A percentile compares a stretch with the other conserved stretches of the same genome.
Evolutionary conservation across 306 rosid genomes (phyloP).

Genomic region (Vigna reflexopilosa): DNA sequence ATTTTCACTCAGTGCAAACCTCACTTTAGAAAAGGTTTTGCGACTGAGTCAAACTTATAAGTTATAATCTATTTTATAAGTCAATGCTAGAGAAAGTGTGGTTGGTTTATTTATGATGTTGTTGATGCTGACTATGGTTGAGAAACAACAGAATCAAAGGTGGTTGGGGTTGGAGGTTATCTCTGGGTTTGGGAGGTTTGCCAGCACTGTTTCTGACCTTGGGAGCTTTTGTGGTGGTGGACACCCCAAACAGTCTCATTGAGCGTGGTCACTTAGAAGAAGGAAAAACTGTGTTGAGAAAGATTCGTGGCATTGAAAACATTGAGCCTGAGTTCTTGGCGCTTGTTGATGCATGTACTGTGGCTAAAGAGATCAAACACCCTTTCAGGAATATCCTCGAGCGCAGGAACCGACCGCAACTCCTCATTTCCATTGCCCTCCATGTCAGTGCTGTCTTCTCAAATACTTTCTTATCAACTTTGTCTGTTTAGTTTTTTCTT

Average conservation of each 20-base stretch:
- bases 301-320: conserved; percentile 75
- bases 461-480: not conserved
- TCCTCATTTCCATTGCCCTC: conserved; percentile 69
- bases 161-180: conserved; percentile 96
- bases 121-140: not conserved
- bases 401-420: conserved; percentile 75
- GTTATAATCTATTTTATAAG: too few relatives aligned
- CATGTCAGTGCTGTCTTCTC: conserved; percentile 54
- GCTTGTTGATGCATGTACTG: conserved; percentile 76
- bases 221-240: conserved; percentile 82
- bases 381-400: conserved; percentile 77
- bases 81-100: too few relatives aligned
- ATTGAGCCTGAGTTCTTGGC: conserved; percentile 81
- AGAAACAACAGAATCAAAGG: conserved; percentile 62
- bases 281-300: conserved; percentile 71
- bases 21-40: too few relatives aligned
- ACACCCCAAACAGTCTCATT: conserved; percentile 86
- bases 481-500: not conserved
- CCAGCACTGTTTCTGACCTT: conserved; percentile 77
- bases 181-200: conserved; percentile 81
- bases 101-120: not conserved
- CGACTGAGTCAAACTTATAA: too few relatives aligned
- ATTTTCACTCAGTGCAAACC: too few relatives aligned
- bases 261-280: conserved; percentile 84
- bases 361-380: conserved; percentile 73